A percentile compares a stretch with the other conserved stretches of the same genome.
Conservation (phyloP, 2,329 filamentous ascomycete species). For the Stachybotrys echinatus region DNA sequence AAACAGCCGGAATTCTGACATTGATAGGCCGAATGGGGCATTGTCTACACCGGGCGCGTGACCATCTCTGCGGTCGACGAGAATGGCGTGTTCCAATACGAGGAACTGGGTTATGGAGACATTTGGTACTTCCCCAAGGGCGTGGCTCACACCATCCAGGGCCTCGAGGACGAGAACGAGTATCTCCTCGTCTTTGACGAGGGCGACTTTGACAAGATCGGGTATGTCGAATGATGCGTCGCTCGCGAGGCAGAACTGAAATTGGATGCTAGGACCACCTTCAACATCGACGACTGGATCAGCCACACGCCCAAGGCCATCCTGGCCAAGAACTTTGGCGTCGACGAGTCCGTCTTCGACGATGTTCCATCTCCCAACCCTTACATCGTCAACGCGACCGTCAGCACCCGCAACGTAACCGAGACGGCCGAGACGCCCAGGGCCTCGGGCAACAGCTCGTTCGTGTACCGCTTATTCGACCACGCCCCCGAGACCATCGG, state of each 20-base stretch:
- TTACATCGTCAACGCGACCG: constrained; percentile 55
- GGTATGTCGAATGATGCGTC: constrained; percentile 39
- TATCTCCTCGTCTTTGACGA: constrained; percentile 63
- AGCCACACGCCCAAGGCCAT: constrained; percentile 57
- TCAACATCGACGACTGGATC: constrained; percentile 68
- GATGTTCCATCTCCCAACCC: constrained; percentile 52
- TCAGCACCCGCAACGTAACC: constrained; percentile 36
- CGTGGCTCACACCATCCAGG: constrained; percentile 57
- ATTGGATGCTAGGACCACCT: constrained; percentile 50
- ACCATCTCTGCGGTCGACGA: constrained; percentile 58
- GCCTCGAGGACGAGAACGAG: constrained; percentile 61
- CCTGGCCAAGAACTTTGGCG: constrained; percentile 64
- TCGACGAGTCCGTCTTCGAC: constrained; percentile 54
- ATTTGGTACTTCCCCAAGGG: constrained; percentile 68
- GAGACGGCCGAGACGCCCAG: constrained; percentile 32
- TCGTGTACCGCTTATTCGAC: constrained; percentile 54
- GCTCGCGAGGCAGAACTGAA: neutral
- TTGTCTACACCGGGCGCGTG: constrained; percentile 53
- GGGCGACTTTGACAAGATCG: constrained; percentile 58
- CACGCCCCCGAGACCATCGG: constrained; percentile 52
- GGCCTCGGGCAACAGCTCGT: constrained; percentile 53
- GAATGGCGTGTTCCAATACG: constrained; percentile 48
- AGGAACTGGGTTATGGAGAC: constrained; percentile 54
- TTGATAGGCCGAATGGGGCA: constrained; percentile 63
- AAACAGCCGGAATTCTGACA: no score